These are phyloP conservation scores for Fusarium agapanthi DNA, from an alignment of 2,329 filamentous ascomycete species.

Conservation along the genomic window DNA sequence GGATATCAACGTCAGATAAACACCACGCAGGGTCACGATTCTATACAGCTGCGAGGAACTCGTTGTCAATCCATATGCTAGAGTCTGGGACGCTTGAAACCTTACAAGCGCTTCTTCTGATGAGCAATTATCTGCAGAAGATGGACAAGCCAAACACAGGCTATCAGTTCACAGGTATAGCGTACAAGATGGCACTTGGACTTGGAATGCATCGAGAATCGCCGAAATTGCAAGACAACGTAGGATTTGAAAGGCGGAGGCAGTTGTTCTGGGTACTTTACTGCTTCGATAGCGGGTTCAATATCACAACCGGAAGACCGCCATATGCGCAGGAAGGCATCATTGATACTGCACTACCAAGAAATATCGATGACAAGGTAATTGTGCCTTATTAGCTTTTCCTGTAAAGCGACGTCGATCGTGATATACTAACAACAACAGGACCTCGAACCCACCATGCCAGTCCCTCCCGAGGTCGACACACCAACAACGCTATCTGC, in stretches of 20 bases:
- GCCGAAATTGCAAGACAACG: not conserved
- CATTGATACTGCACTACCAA: not conserved
- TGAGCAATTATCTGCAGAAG: not conserved
- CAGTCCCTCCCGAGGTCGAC: not conserved
- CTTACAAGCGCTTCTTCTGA: not conserved
- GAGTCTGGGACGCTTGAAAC: not conserved
- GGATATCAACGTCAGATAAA: not conserved
- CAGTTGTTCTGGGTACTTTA: not conserved
- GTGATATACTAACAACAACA: not conserved
- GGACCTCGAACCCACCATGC: not conserved
- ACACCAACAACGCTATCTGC: not conserved
- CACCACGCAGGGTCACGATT: not conserved
- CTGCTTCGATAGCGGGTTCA: not conserved
- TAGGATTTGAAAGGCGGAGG: not conserved
- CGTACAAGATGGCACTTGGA: not conserved
- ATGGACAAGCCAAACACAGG: not conserved
- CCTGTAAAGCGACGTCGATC: too few species aligned
- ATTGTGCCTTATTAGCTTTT: fast-evolving
- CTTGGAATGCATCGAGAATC: not conserved
- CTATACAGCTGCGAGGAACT: not conserved
- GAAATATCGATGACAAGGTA: not conserved
- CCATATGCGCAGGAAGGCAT: not conserved
- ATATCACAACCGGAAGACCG: not conserved
- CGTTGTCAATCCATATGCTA: not conserved
- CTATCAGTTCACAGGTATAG: not conserved